Evolutionary conservation across 129 eudicot genomes (phyloP).

Genomic region (Dittrichia graveolens): DNA sequence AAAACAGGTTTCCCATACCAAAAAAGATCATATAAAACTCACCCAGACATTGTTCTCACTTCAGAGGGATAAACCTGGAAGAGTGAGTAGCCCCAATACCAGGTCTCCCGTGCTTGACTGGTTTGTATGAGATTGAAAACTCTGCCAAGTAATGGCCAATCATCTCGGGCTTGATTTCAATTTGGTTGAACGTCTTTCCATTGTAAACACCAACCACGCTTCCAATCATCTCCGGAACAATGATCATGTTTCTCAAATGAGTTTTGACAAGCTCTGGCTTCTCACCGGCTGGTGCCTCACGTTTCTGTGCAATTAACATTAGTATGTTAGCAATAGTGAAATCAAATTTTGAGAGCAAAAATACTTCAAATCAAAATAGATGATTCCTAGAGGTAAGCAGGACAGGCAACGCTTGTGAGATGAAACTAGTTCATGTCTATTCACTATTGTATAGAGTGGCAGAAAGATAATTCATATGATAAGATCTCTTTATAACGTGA

Average conservation of each 20-base stretch:
- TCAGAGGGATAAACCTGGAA: constrained; percentile 94
- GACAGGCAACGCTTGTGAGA: no score
- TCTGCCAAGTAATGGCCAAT: constrained; percentile 93
- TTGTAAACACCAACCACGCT: constrained; percentile 92
- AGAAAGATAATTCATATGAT: no score
- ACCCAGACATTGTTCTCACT: constrained; percentile 42
- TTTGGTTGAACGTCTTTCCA: constrained; percentile 91
- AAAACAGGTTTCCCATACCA: background rate
- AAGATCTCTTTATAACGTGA: no score
- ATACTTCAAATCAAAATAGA: no score
- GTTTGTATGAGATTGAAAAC: constrained; percentile 92
- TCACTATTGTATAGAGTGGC: no score
- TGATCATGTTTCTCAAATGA: constrained; percentile 88
- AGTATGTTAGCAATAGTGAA: background rate
- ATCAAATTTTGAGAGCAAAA: no score
- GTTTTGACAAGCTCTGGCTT: constrained; percentile 90
- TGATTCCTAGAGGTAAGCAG: no score
- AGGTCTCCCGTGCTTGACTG: constrained; percentile 98
- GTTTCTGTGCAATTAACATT: constrained; percentile 54
- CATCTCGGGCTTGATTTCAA: constrained; percentile 97
- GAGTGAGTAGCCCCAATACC: constrained; percentile 99
- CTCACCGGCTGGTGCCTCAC: constrained; percentile 93
- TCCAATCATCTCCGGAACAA: constrained; percentile 97
- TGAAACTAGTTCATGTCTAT: no score
- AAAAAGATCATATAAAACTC: background rate